A percentile compares a stretch with the other conserved stretches of the same genome.
phyloP scores from a whole-genome alignment of 108 stramenopile genomes.

The Epithemia pelagica region DNA sequence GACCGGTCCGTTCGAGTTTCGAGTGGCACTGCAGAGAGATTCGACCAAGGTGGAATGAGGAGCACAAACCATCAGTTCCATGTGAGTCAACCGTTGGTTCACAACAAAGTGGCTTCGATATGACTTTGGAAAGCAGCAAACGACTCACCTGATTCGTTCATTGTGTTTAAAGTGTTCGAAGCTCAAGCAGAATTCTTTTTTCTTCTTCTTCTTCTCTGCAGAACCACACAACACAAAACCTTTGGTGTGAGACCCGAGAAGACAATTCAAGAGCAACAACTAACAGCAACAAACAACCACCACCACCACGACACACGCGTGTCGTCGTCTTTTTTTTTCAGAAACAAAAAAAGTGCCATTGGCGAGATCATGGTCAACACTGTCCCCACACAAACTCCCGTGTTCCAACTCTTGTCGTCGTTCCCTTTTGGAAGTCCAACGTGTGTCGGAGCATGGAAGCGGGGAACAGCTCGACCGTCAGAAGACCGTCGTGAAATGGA shows the following conservation, averaged over 20 bases:
- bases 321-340: no score
- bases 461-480: neutral
- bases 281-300: neutral
- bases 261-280: neutral
- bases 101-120: no score
- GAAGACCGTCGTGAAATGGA: neutral
- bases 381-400: neutral
- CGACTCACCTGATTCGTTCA: no score
- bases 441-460: neutral
- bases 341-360: neutral
- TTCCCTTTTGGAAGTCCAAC: neutral
- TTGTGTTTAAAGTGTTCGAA: no score
- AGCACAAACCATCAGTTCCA: slow-evolving; percentile 1
- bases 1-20: neutral
- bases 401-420: neutral
- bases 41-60: no score
- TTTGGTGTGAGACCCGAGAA: neutral
- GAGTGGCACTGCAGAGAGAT: no score
- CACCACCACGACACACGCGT: neutral
- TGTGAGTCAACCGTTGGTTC: no score
- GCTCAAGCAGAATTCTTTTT: no score
- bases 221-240: neutral
- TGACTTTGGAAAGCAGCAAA: no score
- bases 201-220: no score
- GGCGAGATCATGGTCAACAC: neutral